These are phyloP conservation scores for Myxozyma udenii DNA, from an alignment of 805 yeast genomes.

Conservation along the genomic window DNA sequence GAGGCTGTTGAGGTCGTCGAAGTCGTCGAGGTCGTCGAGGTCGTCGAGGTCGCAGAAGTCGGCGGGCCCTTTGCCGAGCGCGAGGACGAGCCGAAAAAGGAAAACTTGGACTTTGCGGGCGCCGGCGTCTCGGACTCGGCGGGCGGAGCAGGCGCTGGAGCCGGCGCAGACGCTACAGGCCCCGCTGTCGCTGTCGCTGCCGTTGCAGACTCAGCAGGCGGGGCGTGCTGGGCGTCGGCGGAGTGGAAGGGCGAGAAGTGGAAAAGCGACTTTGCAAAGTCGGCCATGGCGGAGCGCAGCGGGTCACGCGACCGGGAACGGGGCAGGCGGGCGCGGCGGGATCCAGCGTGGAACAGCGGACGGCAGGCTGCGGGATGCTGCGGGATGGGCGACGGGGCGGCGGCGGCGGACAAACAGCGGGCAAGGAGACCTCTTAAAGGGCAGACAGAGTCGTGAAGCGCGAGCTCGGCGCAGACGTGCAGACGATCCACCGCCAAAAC, in stretches of 20 bases:
- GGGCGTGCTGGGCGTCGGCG: background rate
- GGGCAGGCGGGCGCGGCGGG: conserved; percentile 3
- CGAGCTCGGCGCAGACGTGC: no score
- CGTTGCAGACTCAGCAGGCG: background rate
- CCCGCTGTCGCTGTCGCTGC: conserved; percentile 4
- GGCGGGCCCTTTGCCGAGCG: background rate
- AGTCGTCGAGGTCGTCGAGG: background rate
- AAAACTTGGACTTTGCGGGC: conserved; percentile 1
- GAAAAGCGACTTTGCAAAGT: conserved; percentile 30
- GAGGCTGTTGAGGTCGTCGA: background rate
- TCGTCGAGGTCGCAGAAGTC: background rate
- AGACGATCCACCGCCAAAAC: no score
- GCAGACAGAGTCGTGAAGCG: no score
- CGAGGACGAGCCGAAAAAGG: background rate
- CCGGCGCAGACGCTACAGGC: background rate
- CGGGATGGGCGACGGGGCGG: no score
- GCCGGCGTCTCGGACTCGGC: background rate
- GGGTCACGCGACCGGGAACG: conserved; percentile 1
- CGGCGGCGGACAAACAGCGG: no score
- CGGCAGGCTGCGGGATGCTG: no score
- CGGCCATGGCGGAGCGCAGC: conserved; percentile 19
- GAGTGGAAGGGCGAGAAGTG: conserved; percentile 25
- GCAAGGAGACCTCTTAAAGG: no score
- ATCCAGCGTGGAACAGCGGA: background rate
- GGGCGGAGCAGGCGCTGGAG: background rate